Evolutionary conservation across 108 stramenopile genomes (phyloP), one percentile per base, ranked within the genome.

Genomic region (Cyclotella sp.): DNA sequence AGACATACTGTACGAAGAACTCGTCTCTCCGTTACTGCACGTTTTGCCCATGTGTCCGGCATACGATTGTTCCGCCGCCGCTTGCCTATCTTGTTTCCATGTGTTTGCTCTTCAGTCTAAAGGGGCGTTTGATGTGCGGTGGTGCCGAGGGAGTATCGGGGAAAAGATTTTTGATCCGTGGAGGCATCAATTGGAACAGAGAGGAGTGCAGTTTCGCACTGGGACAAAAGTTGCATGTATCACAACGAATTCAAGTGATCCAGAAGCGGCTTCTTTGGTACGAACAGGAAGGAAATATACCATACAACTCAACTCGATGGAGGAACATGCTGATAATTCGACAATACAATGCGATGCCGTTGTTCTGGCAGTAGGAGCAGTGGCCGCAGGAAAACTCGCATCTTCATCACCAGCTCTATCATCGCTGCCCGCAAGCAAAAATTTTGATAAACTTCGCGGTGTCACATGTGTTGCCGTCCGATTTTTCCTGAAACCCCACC

Each of bases 91-190:
- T 8, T 95, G 94, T 73, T 92, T 94, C 61, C 93, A 94, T 75
- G 90, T 91, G 13, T 94, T 94, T 89, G 93, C 93, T 4, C 68
- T 94, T 45, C 93, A 94, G 68, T 80, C 93, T 9, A 76, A 70
- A 54, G 93, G 93, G n/a, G 93, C 93, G 7, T 94, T 94, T 84
- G 93, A 94, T 81, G 93, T 91, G 10, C 73, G 91, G 54, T 94
- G 93, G 93, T 88, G 88, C 40, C 68, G 83, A 60, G 93, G 90
- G 15, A 83, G 78, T n/a, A 90, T 94, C 42, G 68, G 84, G 9
- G 91, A 94, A 62, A 74, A 62, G 54, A 90, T 94, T 29, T 94
- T 94, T 76, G 84, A 89, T 65, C 91, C 90, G 18, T 94, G 93
- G 93, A 72, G 71, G 6, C 40, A 70, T 44, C 77, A 86, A 41